Evolutionary conservation across 129 eudicot genomes (phyloP).

Genomic region (Flaveria ramosissima): DNA sequence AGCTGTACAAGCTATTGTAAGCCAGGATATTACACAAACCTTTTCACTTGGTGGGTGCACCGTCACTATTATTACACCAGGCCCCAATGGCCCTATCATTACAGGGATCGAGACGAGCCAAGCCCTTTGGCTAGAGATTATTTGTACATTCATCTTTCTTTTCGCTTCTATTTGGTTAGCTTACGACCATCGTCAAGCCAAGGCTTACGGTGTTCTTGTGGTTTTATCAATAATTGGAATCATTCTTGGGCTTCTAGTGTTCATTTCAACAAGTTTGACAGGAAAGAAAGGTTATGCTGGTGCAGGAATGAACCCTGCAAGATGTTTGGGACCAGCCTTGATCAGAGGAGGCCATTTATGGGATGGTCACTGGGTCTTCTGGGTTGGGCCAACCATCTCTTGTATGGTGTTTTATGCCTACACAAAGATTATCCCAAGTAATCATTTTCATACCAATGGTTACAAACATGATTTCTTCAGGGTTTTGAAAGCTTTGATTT

Average conservation of each 20-base stretch:
- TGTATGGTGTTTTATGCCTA: slow-evolving; percentile 64
- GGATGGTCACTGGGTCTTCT: slow-evolving; percentile 81
- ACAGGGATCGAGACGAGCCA: slow-evolving; percentile 54
- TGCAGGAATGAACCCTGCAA: slow-evolving; percentile 78
- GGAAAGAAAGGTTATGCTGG: slow-evolving; percentile 66
- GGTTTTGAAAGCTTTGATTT: slow-evolving; percentile 42
- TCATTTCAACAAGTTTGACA: slow-evolving; percentile 53
- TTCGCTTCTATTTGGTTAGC: slow-evolving; percentile 80
- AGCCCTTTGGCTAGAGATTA: slow-evolving; percentile 71
- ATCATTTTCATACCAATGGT: slow-evolving; percentile 52
- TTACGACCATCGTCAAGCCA: slow-evolving; percentile 62
- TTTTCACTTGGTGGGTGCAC: slow-evolving; percentile 84
- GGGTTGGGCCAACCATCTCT: slow-evolving; percentile 72
- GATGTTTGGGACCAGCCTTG: slow-evolving; percentile 82
- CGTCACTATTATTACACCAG: slow-evolving; percentile 48
- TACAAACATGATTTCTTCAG: slow-evolving; percentile 52
- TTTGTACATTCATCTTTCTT: slow-evolving; percentile 63
- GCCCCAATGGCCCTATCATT: slow-evolving; percentile 57
- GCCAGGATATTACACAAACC: slow-evolving; percentile 28
- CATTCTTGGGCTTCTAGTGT: slow-evolving; percentile 61
- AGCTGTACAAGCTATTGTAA: slow-evolving; percentile 62
- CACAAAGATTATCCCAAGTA: slow-evolving; percentile 58
- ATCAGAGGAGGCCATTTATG: slow-evolving; percentile 76
- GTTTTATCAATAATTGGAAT: slow-evolving; percentile 54
- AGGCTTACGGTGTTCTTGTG: slow-evolving; percentile 42